phyloP scores from a whole-genome alignment of 1,284 basidiomycete species.

The Tylopilus sp. region DNA sequence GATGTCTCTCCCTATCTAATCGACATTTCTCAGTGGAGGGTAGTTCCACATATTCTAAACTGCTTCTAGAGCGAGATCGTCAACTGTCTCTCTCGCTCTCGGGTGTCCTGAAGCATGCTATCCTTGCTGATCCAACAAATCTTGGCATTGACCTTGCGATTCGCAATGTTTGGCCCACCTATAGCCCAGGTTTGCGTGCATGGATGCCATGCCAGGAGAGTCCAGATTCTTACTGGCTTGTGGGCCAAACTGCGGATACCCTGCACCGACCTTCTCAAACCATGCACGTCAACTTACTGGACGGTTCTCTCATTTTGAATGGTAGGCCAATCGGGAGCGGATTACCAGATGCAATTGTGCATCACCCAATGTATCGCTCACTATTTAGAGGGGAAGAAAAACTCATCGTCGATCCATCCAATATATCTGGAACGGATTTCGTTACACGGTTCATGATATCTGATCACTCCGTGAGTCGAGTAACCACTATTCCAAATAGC shows the following conservation, averaged over 20 bases:
- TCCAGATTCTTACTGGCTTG: slow-evolving; percentile 5
- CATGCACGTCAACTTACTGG: slow-evolving; percentile 11
- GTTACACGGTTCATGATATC: too few species aligned
- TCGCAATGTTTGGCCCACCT: slow-evolving; percentile 39
- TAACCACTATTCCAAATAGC: too few species aligned
- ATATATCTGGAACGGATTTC: too few species aligned
- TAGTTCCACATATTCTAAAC: too few species aligned
- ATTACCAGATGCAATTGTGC: slow-evolving; percentile 45
- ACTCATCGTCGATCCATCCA: too few species aligned
- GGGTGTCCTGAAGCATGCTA: slow-evolving; percentile 13
- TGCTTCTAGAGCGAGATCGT: slow-evolving; percentile 33
- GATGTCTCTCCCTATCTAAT: too few species aligned
- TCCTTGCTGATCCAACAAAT: slow-evolving; percentile 9
- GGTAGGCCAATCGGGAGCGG: slow-evolving; percentile 48
- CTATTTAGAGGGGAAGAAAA: slow-evolving; percentile 34
- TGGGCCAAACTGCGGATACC: not conserved
- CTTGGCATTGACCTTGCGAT: slow-evolving; percentile 49
- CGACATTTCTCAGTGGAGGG: too few species aligned
- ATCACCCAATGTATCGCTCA: slow-evolving; percentile 26
- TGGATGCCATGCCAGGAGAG: not conserved
- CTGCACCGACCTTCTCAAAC: not conserved
- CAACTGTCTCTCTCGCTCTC: slow-evolving; percentile 42
- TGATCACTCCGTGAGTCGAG: too few species aligned
- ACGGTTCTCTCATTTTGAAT: slow-evolving; percentile 21
- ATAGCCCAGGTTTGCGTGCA: not conserved